Evolutionary conservation across 257 asterid genomes (phyloP).

Genomic region (Fraxinus cuspidata): DNA sequence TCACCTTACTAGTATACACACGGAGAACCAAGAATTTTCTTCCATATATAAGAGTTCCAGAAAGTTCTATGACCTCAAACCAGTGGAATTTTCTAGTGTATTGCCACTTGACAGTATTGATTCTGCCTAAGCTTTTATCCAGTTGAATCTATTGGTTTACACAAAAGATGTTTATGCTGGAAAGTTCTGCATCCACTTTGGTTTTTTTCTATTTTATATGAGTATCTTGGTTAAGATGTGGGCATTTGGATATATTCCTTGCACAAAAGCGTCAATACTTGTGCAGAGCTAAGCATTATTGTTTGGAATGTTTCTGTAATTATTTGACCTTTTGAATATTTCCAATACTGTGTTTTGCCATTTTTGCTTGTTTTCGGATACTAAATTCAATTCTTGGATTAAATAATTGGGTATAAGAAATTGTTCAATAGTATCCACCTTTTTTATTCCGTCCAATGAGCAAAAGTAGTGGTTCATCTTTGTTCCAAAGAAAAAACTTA

Average conservation of each 20-base stretch:
- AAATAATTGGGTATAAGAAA: not conserved
- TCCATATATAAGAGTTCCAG: conserved; percentile 12
- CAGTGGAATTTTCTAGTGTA: conserved; percentile 5
- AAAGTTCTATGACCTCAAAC: conserved; percentile 22
- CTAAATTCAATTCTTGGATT: not conserved
- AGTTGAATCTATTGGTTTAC: not conserved
- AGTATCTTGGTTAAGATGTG: conserved; percentile 1
- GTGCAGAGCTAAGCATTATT: not conserved
- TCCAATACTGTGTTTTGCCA: not conserved
- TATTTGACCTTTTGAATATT: not conserved
- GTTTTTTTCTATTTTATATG: not conserved
- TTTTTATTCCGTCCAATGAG: not conserved
- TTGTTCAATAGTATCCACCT: not conserved
- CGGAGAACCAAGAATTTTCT: not conserved
- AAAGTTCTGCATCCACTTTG: conserved; percentile 27
- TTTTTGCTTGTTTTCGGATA: not conserved
- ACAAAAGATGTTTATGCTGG: conserved; percentile 23
- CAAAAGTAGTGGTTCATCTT: not conserved
- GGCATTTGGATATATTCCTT: not conserved
- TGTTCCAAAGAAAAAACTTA: not conserved
- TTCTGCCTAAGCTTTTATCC: conserved; percentile 19
- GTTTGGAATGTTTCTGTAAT: not conserved
- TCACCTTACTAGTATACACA: not conserved
- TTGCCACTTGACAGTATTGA: conserved; percentile 27
- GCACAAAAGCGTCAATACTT: not conserved